phyloP scores from a whole-genome alignment of 1,284 basidiomycete genomes.

The Tylopilus sp. region DNA sequence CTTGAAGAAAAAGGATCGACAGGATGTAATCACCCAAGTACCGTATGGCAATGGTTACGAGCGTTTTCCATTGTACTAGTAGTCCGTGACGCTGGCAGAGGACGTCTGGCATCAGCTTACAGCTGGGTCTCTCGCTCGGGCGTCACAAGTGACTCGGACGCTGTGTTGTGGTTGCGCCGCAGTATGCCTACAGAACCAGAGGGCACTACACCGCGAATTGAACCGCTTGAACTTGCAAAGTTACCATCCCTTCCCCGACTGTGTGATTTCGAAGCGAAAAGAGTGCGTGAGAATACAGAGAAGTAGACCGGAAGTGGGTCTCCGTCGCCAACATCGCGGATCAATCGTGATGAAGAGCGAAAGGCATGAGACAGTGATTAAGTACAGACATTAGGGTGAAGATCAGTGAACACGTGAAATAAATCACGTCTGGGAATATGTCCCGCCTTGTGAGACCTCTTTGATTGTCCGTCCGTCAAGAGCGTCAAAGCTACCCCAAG shows the following conservation, averaged over 20 bases:
- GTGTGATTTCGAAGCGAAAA: constrained; percentile 30
- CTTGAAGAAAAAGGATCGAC: no score
- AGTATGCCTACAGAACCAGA: constrained; percentile 25
- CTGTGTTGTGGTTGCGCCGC: constrained; percentile 28
- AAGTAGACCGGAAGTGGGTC: constrained; percentile 47
- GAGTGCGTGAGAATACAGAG: constrained; percentile 50
- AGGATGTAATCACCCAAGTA: no score
- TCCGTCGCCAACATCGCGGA: constrained; percentile 29
- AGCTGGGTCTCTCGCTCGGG: constrained; percentile 48
- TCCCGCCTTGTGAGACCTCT: constrained; percentile 78
- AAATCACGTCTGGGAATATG: not conserved
- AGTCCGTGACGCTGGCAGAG: constrained; percentile 21
- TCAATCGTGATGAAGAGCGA: constrained; percentile 27
- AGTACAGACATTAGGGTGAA: not conserved
- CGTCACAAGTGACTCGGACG: no score
- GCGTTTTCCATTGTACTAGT: constrained; percentile 24
- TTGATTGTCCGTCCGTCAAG: constrained; percentile 84
- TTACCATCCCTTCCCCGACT: constrained; percentile 25
- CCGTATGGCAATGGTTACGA: no score
- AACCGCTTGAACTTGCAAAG: constrained; percentile 28
- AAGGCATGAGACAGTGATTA: constrained; percentile 31
- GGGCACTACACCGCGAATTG: constrained; percentile 43
- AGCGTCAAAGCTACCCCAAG: constrained; percentile 73
- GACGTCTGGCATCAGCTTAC: constrained; percentile 58
- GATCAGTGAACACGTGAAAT: not conserved